Evolutionary conservation across 2,329 filamentous ascomycete species (phyloP).

Genomic region (Zasmidium cellare): DNA sequence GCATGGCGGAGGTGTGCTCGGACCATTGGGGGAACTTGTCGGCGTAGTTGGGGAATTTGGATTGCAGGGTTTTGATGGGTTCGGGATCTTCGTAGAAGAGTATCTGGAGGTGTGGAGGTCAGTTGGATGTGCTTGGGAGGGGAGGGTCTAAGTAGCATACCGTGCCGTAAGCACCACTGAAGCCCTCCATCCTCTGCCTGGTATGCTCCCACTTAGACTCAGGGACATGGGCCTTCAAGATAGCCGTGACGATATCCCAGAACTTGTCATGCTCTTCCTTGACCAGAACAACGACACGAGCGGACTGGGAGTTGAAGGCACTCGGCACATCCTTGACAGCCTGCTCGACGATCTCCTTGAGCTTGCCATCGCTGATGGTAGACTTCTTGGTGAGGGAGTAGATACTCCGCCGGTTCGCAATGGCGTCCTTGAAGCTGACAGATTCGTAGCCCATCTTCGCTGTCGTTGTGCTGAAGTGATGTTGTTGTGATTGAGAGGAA

Average conservation of each 20-base stretch:
- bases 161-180: constrained; percentile 74
- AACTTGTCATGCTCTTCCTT: constrained; percentile 82
- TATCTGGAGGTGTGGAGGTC: constrained; percentile 46
- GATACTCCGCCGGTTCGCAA: constrained; percentile 66
- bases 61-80: constrained; percentile 65
- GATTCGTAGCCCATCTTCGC: constrained; percentile 41
- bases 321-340: constrained; percentile 70
- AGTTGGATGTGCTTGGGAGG: neutral
- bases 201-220: constrained; percentile 62
- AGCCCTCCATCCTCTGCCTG: constrained; percentile 52
- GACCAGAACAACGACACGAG: constrained; percentile 75
- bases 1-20: constrained; percentile 76
- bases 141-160: constrained; percentile 48
- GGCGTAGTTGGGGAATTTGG: constrained; percentile 70
- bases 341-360: constrained; percentile 62
- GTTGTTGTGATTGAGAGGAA: constrained; percentile 6
- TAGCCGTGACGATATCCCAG: constrained; percentile 71
- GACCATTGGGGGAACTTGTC: constrained; percentile 79
- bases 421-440: constrained; percentile 59
- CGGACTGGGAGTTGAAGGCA: constrained; percentile 86
- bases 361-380: constrained; percentile 67
- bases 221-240: constrained; percentile 68
- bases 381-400: constrained; percentile 56
- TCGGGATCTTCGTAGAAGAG: constrained; percentile 84
- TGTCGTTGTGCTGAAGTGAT: constrained; percentile 3